A percentile compares a stretch with the other conserved stretches of the same genome.
Conservation (phyloP, 2,329 filamentous ascomycete species). For the Colletotrichum gloeosporioides region DNA sequence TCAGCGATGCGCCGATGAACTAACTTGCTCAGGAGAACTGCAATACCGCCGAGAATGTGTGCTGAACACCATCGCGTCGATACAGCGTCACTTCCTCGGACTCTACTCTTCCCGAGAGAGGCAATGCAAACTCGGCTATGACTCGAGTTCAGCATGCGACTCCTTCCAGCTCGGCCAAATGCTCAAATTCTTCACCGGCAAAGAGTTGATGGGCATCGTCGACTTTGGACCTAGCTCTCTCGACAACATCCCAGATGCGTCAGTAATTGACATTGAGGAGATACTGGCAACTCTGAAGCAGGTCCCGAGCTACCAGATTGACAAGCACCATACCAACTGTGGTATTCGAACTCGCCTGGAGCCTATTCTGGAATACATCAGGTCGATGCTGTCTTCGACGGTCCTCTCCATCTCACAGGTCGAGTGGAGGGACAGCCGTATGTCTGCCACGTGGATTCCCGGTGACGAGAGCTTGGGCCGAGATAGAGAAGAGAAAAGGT, state of each 20-base stretch:
- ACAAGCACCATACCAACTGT: slow-evolving; percentile 76
- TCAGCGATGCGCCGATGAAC: neutral
- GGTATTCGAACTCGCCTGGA: slow-evolving; percentile 70
- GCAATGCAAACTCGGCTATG: slow-evolving; percentile 78
- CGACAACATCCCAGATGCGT: slow-evolving; percentile 50
- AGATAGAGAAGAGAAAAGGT: slow-evolving; percentile 31
- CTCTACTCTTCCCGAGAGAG: slow-evolving; percentile 70
- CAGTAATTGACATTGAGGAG: slow-evolving; percentile 65
- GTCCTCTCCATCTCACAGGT: slow-evolving; percentile 47
- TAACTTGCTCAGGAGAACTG: slow-evolving; percentile 60
- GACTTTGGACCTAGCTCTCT: slow-evolving; percentile 58
- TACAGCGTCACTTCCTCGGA: slow-evolving; percentile 70
- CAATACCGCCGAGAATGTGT: slow-evolving; percentile 69
- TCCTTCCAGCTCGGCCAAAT: slow-evolving; percentile 81
- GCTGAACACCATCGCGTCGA: slow-evolving; percentile 71
- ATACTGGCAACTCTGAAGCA: slow-evolving; percentile 68
- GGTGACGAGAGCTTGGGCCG: neutral
- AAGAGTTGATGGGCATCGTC: slow-evolving; percentile 64
- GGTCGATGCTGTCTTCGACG: slow-evolving; percentile 57
- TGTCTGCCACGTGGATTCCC: slow-evolving; percentile 45
- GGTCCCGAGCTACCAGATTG: slow-evolving; percentile 75
- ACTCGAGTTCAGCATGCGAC: slow-evolving; percentile 74
- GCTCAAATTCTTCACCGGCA: slow-evolving; percentile 71
- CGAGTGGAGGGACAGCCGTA: slow-evolving; percentile 51
- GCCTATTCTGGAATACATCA: slow-evolving; percentile 69